Evolutionary conservation across 2,329 filamentous ascomycete species (phyloP).

Genomic region (Verticillium dahliae): DNA sequence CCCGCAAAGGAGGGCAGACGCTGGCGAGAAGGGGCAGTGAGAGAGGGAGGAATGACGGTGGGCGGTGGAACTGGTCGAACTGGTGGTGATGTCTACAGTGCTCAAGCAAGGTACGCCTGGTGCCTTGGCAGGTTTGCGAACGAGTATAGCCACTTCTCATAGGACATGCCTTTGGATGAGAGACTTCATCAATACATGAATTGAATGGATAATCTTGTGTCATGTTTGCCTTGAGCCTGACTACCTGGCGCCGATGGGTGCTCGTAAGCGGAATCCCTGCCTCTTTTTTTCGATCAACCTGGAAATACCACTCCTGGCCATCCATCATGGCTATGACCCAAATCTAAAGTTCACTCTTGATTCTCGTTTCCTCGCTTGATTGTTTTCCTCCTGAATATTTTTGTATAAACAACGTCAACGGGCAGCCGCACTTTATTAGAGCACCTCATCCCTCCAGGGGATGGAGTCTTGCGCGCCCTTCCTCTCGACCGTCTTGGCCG

Average conservation of each 20-base stretch:
- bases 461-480: constrained; percentile 37
- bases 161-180: neutral
- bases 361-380: neutral
- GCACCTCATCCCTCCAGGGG: constrained; percentile 35
- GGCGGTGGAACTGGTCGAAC: neutral
- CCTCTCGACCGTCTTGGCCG: constrained; percentile 32
- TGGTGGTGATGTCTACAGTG: neutral
- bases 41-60: neutral
- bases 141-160: no score
- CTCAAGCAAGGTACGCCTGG: no score
- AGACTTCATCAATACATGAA: no score
- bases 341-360: neutral
- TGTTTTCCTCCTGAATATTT: neutral
- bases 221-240: neutral
- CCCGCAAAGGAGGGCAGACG: neutral
- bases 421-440: neutral
- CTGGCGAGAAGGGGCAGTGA: neutral
- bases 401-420: no score
- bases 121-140: no score
- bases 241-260: neutral
- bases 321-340: neutral
- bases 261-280: neutral
- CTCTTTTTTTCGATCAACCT: neutral
- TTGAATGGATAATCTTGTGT: neutral
- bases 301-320: neutral